Evolutionary conservation across 2,329 filamentous ascomycete species (phyloP).

Genomic region (Xenoacremonium recifei): DNA sequence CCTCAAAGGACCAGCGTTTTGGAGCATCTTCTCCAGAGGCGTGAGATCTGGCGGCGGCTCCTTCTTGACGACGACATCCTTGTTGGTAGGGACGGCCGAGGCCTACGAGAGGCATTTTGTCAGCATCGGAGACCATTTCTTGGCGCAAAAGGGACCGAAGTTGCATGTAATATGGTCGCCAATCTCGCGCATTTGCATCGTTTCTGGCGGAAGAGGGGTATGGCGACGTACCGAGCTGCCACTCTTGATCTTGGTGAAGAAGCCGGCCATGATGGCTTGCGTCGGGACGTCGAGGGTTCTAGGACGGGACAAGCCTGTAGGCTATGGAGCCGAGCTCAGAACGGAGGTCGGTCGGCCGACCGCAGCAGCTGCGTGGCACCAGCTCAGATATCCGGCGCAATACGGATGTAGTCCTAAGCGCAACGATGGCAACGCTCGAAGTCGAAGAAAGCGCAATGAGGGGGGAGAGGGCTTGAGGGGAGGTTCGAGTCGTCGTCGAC

Average conservation of each 20-base stretch:
- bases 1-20: constrained; percentile 76
- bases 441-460: constrained; percentile 4
- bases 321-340: constrained; percentile 19
- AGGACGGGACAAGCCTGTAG: constrained; percentile 12
- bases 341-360: constrained; percentile 24
- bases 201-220: too few species aligned
- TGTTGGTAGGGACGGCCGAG: constrained; percentile 39
- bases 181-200: too few species aligned
- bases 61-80: constrained; percentile 51
- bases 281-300: constrained; percentile 18
- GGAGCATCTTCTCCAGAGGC: constrained; percentile 71
- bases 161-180: too few species aligned
- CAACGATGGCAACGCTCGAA: constrained; percentile 10
- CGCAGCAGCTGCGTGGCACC: constrained; percentile 35
- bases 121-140: constrained; percentile 23
- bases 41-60: constrained; percentile 58
- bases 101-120: constrained; percentile 39
- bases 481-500: constrained; percentile 13
- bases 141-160: constrained; percentile 15
- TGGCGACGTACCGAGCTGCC: constrained; percentile 50
- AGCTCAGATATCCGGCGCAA: constrained; percentile 29
- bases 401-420: constrained; percentile 24
- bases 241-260: constrained; percentile 59
- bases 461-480: constrained; percentile 9
- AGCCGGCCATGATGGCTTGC: constrained; percentile 48